Conservation (phyloP, 2,329 filamentous ascomycete genomes). For the Talaromyces atroroseus region DNA sequence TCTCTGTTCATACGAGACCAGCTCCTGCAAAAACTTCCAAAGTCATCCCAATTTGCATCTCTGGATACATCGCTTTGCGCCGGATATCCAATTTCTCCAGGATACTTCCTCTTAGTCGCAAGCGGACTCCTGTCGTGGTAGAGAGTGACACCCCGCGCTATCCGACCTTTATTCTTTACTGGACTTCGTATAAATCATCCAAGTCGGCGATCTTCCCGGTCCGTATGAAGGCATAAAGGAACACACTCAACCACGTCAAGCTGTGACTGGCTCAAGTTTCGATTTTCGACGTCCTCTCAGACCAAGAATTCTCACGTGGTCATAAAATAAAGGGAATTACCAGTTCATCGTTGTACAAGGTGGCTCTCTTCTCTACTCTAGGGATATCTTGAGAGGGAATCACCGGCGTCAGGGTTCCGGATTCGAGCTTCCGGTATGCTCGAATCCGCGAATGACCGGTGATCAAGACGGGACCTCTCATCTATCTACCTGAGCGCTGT, state of each 20-base stretch:
- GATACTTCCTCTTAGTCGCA: background rate
- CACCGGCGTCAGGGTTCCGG: conserved; percentile 30
- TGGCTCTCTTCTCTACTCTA: conserved; percentile 4
- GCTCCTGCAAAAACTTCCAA: background rate
- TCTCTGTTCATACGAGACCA: background rate
- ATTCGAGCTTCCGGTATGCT: conserved; percentile 36
- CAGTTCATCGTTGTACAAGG: background rate
- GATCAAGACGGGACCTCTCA: conserved; percentile 32
- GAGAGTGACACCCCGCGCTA: conserved; percentile 5
- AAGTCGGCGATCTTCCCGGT: conserved; percentile 4
- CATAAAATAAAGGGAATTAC: background rate
- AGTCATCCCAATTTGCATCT: background rate
- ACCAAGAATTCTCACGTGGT: background rate
- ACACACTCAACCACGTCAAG: background rate
- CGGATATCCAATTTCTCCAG: background rate
- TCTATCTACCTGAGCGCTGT: conserved; percentile 33
- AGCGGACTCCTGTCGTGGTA: background rate
- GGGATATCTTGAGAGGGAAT: conserved; percentile 9
- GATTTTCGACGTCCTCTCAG: background rate
- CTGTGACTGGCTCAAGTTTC: background rate
- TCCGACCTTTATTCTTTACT: background rate
- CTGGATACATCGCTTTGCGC: background rate
- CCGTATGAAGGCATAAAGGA: conserved; percentile 5
- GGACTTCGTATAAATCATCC: background rate
- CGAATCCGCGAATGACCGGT: conserved; percentile 38